These are phyloP conservation scores for Pleoardoris graminearum DNA, from an alignment of 2,329 filamentous ascomycete species.

Conservation along the genomic window DNA sequence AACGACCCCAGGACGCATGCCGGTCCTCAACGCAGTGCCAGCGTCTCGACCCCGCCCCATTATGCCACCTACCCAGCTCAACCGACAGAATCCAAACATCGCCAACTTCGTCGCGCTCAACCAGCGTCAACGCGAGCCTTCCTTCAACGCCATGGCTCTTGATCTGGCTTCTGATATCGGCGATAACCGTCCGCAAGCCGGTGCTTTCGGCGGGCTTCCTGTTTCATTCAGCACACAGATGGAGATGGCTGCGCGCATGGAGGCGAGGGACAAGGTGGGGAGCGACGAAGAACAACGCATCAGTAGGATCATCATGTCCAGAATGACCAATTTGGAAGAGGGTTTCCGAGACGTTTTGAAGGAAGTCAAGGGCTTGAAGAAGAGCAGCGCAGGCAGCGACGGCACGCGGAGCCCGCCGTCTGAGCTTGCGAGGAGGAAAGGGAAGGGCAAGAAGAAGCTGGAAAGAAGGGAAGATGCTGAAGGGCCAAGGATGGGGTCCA, in stretches of 20 bases:
- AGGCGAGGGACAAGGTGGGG: constrained; percentile 26
- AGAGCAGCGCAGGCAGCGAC: constrained; percentile 36
- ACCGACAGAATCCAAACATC: constrained; percentile 61
- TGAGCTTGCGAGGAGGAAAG: constrained; percentile 31
- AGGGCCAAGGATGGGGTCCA: constrained; percentile 32
- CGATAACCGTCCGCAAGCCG: constrained; percentile 60
- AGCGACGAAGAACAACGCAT: constrained; percentile 48
- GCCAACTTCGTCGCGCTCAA: constrained; percentile 59
- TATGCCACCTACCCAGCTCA: constrained; percentile 55
- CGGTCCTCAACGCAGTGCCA: constrained; percentile 34
- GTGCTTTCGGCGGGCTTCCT: constrained; percentile 66
- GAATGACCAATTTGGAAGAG: constrained; percentile 93
- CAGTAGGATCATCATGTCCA: constrained; percentile 76
- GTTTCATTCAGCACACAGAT: constrained; percentile 77
- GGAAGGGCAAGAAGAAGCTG: constrained; percentile 33
- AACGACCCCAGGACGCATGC: constrained; percentile 23
- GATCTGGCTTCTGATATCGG: constrained; percentile 75
- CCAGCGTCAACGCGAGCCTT: constrained; percentile 56
- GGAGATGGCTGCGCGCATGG: constrained; percentile 39
- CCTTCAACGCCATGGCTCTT: constrained; percentile 64
- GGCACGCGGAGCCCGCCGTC: constrained; percentile 35
- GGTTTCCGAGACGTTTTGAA: constrained; percentile 84
- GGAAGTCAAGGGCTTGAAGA: constrained; percentile 71
- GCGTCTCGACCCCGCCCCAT: constrained; percentile 38
- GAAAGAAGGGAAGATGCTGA: constrained; percentile 25